Evolutionary conservation across 192 early-diverging fungal species (phyloP).

Genomic region (Rhizophagus clarus): DNA sequence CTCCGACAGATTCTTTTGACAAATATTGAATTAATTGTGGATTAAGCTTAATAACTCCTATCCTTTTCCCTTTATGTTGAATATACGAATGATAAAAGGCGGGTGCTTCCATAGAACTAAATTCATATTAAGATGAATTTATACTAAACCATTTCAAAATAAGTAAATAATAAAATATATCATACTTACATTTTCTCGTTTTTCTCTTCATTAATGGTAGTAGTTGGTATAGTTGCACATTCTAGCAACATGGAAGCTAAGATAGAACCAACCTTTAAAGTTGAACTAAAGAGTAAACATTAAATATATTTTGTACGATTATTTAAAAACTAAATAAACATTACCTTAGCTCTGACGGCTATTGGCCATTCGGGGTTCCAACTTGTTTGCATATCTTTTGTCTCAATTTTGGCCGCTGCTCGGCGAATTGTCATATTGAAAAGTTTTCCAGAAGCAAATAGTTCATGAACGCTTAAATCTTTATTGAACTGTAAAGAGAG

Average conservation of each 20-base stretch:
- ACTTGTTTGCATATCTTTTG: conserved; percentile 47
- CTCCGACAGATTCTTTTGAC: conserved; percentile 55
- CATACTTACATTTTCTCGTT: conserved; percentile 50
- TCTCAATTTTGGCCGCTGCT: conserved; percentile 60
- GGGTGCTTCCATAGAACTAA: conserved; percentile 60
- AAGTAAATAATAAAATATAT: not conserved
- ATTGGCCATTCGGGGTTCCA: conserved; percentile 77
- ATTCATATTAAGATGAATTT: not conserved
- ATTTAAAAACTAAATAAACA: not conserved
- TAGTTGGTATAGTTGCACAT: conserved; percentile 66
- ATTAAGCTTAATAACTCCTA: conserved; percentile 76
- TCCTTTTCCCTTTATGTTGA: conserved; percentile 61
- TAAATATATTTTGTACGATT: conserved; percentile 47
- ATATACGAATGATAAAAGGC: conserved; percentile 79
- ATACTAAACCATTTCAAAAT: not conserved
- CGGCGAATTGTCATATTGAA: conserved; percentile 81
- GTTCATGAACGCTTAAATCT: conserved; percentile 58
- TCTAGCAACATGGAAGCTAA: conserved; percentile 67
- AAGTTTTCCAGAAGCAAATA: conserved; percentile 76
- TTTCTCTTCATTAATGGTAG: conserved; percentile 60
- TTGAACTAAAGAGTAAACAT: conserved; percentile 30
- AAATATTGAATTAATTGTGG: conserved; percentile 70
- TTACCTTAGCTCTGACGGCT: conserved; percentile 55
- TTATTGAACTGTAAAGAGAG: conserved; percentile 39
- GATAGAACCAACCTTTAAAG: conserved; percentile 47